Percentiles rank a stretch among this genome's conserved stretches.
These are phyloP conservation scores for Kitagawia praeruptora DNA, from an alignment of 129 eudicot genomes.

Conservation along the genomic window DNA sequence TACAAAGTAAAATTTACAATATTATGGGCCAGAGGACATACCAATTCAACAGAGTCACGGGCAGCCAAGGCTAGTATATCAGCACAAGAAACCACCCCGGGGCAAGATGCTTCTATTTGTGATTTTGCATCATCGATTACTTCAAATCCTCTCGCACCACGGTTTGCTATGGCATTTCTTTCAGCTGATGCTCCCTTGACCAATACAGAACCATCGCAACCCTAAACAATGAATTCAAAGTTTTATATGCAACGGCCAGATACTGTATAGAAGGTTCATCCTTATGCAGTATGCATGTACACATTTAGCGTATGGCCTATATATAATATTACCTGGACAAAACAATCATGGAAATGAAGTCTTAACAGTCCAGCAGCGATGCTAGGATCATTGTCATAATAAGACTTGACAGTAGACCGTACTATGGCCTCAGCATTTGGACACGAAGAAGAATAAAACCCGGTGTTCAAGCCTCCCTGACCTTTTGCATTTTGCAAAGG, in stretches of 20 bases:
- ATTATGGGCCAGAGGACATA: conserved; percentile 7
- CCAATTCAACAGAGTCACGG: conserved; percentile 85
- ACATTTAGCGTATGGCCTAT: neutral
- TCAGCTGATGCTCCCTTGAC: conserved; percentile 52
- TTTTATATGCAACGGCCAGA: neutral
- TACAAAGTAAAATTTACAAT: neutral
- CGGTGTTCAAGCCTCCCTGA: conserved; percentile 40
- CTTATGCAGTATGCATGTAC: neutral
- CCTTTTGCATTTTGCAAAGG: conserved; percentile 17
- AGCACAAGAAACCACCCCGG: conserved; percentile 86
- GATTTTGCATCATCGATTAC: conserved; percentile 78
- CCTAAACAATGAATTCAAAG: conserved; percentile 24
- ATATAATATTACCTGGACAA: conserved; percentile 49
- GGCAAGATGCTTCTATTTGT: conserved; percentile 66
- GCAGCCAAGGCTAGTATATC: conserved; percentile 86
- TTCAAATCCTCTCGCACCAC: conserved; percentile 72
- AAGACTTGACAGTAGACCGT: conserved; percentile 52
- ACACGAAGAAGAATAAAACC: conserved; percentile 61
- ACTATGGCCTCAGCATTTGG: conserved; percentile 68
- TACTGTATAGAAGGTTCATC: neutral
- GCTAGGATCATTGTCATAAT: conserved; percentile 48
- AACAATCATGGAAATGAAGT: conserved; percentile 87
- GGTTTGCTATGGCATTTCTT: conserved; percentile 51
- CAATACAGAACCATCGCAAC: conserved; percentile 81
- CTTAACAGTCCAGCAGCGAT: conserved; percentile 69